phyloP scores from a whole-genome alignment of 2,329 filamentous ascomycete genomes.

The Mollisiaceae sp. region DNA sequence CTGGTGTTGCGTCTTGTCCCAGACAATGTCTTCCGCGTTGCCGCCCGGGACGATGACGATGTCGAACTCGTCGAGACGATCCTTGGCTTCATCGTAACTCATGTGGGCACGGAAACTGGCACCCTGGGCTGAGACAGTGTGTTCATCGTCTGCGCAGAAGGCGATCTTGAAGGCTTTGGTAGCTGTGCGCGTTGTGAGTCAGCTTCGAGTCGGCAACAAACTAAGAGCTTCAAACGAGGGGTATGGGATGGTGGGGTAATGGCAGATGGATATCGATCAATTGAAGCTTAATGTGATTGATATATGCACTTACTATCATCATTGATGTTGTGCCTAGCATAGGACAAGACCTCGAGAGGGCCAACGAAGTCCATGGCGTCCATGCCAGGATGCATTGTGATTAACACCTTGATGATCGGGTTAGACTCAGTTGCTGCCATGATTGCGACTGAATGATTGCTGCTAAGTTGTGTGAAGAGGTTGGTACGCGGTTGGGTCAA shows the following conservation, averaged over 20 bases:
- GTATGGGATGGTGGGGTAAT: slow-evolving; percentile 18
- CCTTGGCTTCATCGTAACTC: slow-evolving; percentile 77
- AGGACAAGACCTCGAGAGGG: slow-evolving; percentile 61
- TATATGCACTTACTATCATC: slow-evolving; percentile 50
- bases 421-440: slow-evolving; percentile 41
- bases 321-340: slow-evolving; percentile 58
- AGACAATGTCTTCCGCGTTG: slow-evolving; percentile 62
- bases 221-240: slow-evolving; percentile 3
- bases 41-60: slow-evolving; percentile 80
- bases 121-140: slow-evolving; percentile 63
- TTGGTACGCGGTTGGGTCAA: slow-evolving; percentile 6
- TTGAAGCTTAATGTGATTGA: slow-evolving; percentile 18
- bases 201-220: slow-evolving; percentile 9
- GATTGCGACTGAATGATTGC: slow-evolving; percentile 35
- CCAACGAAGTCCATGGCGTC: slow-evolving; percentile 62
- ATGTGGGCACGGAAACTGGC: slow-evolving; percentile 76
- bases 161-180: slow-evolving; percentile 37
- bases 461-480: slow-evolving; percentile 2
- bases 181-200: slow-evolving; percentile 32
- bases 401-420: slow-evolving; percentile 61
- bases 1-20: slow-evolving; percentile 63
- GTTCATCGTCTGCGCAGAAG: slow-evolving; percentile 52
- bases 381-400: slow-evolving; percentile 59
- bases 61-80: slow-evolving; percentile 65
- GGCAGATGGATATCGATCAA: slow-evolving; percentile 12